Percentiles rank a stretch among this genome's conserved stretches.
Evolutionary conservation across 2,329 filamentous ascomycete species (phyloP).

Genomic region (Knufia petricola): DNA sequence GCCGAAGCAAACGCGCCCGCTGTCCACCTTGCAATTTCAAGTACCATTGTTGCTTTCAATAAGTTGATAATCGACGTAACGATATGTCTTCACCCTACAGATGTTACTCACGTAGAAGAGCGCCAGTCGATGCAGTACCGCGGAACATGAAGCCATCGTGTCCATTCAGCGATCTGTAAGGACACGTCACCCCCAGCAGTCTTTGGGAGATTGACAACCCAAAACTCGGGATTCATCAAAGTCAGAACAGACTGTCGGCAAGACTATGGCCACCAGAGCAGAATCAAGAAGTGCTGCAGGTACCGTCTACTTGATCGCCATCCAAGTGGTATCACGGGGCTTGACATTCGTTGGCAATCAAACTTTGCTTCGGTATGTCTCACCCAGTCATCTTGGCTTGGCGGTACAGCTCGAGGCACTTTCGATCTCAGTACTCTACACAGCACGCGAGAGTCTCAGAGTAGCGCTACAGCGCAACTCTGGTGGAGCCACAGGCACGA

Average conservation of each 20-base stretch:
- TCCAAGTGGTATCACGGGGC: conserved; percentile 78
- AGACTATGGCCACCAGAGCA: background rate
- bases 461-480: conserved; percentile 69
- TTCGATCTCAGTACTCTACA: conserved; percentile 87
- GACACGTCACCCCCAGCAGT: too few relatives aligned
- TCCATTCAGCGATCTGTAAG: too few relatives aligned
- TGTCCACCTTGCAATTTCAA: too few relatives aligned
- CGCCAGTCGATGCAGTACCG: too few relatives aligned
- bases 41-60: too few relatives aligned
- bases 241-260: background rate
- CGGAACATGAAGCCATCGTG: too few relatives aligned
- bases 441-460: conserved; percentile 80
- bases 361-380: conserved; percentile 75
- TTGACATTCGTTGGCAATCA: conserved; percentile 91
- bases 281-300: conserved; percentile 45
- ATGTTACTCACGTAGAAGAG: too few relatives aligned
- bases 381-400: conserved; percentile 72
- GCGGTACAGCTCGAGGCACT: conserved; percentile 88
- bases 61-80: too few relatives aligned
- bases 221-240: background rate
- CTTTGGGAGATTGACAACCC: too few relatives aligned
- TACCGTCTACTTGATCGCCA: conserved; percentile 73
- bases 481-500: conserved; percentile 19
- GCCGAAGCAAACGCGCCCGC: too few relatives aligned
- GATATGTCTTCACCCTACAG: background rate